phyloP scores from a whole-genome alignment of 1,284 basidiomycete species.

The Athelia sp. region DNA sequence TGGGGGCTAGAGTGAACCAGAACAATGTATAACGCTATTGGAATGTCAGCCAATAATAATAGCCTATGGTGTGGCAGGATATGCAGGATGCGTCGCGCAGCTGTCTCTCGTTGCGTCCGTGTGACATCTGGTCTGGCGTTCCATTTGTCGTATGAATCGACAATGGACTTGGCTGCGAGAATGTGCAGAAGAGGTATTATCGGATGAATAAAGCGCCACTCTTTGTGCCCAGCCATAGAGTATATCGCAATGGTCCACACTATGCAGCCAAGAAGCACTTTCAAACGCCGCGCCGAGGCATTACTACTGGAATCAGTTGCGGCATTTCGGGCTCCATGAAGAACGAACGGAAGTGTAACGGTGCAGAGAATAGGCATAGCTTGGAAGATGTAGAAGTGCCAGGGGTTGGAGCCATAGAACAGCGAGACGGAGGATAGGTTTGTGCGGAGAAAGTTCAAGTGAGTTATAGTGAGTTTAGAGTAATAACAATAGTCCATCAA shows the following conservation, averaged over 20 bases:
- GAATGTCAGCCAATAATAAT: conserved; percentile 50
- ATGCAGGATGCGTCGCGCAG: conserved; percentile 15
- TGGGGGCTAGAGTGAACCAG: conserved; percentile 77
- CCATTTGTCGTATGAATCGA: conserved; percentile 32
- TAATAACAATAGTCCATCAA: conserved; percentile 71
- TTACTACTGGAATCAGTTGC: conserved; percentile 22
- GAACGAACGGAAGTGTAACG: conserved; percentile 67
- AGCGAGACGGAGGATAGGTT: conserved; percentile 81
- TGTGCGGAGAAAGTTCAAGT: conserved; percentile 76
- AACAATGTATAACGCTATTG: conserved; percentile 64
- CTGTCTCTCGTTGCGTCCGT: conserved; percentile 10
- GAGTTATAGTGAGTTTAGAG: conserved; percentile 63
- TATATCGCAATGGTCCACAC: conserved; percentile 68
- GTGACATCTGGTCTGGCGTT: conserved; percentile 5
- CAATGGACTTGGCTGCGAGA: conserved; percentile 70
- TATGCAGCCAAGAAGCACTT: conserved; percentile 46
- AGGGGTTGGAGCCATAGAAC: conserved; percentile 90
- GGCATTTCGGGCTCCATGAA: conserved; percentile 51
- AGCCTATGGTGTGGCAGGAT: conserved; percentile 32
- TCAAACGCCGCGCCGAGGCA: conserved; percentile 22
- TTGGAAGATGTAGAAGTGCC: conserved; percentile 89
- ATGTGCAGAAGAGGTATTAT: conserved; percentile 83
- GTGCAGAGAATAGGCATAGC: conserved; percentile 80
- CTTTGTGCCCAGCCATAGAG: conserved; percentile 86
- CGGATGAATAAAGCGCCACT: conserved; percentile 96